Base-by-base conservation (phyloP, 139 green algal genomes). In the Mesotaenium endlicherianum region DNA sequence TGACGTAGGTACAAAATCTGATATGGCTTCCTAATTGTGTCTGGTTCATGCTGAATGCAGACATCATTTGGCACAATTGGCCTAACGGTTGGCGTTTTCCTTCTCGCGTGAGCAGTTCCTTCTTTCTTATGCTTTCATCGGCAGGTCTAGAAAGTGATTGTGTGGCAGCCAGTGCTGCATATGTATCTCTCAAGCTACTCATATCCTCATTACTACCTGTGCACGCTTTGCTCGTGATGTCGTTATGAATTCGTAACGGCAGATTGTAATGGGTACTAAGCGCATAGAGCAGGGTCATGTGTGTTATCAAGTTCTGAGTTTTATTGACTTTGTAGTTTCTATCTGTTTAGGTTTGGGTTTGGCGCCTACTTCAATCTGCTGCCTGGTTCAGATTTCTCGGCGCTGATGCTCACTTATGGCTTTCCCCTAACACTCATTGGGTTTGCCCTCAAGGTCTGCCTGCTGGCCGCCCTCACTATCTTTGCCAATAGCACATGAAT, bases 351-450 rank as follows among this genome's bases (percentile, higher is more conserved):
- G 2, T 91, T 80, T 75, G 85, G 88, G 11, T 91, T 91, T 68
- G 75, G 95, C 36, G 92, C 94, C 34, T 99, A 96, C 89, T 98
- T 98, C 85, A 80, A 91, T 2, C 81, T 98, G 59, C 84, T 98
- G 44, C 96, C 96, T 0, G 96, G 97, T 1, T 89, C 77, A 14
- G 93, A 96, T 55, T 58, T 97, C 0, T 97, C 95, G 0, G 91
- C 94, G 1, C 64, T 99, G 11, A 83, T 98, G 78, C 92, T 99
- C 47, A 96, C 98, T 64, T 99, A 99, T 75, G 97, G 97, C 59
- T 99, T 99, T 88, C 95, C 95, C 26, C 93, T 98, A 64, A 87
- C 89, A 6, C 79, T 99, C 45, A 93, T 99, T 50, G 96, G 96
- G 34, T 97, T 97, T 85, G 96, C 96, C 1, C 91, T 99, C 31